These are phyloP conservation scores for Adansonia madagascariensis DNA, from an alignment of 441 rosid species.

Conservation along the genomic window DNA sequence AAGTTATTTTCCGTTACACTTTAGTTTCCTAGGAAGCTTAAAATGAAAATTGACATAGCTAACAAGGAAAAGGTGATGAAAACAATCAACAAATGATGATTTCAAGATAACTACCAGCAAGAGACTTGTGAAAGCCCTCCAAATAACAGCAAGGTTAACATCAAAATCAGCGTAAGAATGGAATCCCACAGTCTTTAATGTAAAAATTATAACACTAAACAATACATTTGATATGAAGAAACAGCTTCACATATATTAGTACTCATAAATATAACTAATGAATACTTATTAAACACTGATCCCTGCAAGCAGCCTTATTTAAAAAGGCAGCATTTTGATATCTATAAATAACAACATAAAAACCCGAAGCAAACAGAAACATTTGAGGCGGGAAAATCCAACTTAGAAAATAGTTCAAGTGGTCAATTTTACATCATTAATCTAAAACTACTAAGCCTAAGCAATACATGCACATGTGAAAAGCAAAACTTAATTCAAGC, in stretches of 20 bases:
- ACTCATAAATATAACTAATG: not conserved
- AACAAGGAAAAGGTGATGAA: not conserved
- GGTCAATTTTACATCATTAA: not conserved
- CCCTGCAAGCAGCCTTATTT: not conserved
- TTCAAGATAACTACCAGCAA: not conserved
- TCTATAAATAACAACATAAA: not conserved
- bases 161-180: not conserved
- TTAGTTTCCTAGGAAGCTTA: not conserved
- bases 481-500: constrained; percentile 63
- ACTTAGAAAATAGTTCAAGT: not conserved
- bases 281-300: not conserved
- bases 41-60: not conserved
- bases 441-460: not conserved
- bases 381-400: not conserved
- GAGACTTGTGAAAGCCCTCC: not conserved
- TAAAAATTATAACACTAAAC: not conserved
- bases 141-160: not conserved
- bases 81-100: not conserved
- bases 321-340: not conserved
- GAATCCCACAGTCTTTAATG: not conserved
- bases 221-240: not conserved
- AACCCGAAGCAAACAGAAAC: not conserved
- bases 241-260: not conserved
- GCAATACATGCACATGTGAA: not conserved
- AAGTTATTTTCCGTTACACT: not conserved